A percentile compares a stretch with the other conserved stretches of the same genome.
These are phyloP conservation scores for Mucor racemosus DNA, from an alignment of 371 early-diverging fungal genomes.

Conservation along the genomic window DNA sequence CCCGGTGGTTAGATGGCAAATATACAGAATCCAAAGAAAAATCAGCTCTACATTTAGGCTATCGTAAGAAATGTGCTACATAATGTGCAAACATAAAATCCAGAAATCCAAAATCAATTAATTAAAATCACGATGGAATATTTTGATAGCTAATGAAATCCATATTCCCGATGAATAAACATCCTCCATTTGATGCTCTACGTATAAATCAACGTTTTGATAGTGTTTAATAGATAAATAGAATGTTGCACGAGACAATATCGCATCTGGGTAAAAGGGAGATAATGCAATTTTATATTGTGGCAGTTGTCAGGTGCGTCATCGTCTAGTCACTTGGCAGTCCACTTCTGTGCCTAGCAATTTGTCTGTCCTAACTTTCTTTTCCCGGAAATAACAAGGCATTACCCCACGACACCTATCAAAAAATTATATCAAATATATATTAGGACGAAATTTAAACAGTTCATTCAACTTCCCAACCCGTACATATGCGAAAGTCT, in stretches of 20 bases:
- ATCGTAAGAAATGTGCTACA: no score
- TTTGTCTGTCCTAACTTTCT: conserved; percentile 1
- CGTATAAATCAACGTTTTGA: no score
- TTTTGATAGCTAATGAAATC: no score
- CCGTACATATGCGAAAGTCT: conserved; percentile 48
- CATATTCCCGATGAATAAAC: no score
- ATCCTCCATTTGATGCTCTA: no score
- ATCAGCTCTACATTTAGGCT: no score
- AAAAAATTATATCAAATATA: not conserved
- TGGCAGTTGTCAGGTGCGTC: conserved; percentile 13
- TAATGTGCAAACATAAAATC: no score
- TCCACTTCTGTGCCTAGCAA: conserved; percentile 26
- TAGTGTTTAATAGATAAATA: no score
- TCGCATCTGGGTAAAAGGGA: not conserved
- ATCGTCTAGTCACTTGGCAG: conserved; percentile 21
- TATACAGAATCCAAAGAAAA: no score
- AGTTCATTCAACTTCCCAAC: conserved; percentile 10
- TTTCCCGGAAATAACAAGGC: conserved; percentile 19
- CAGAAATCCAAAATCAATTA: no score
- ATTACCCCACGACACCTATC: not conserved
- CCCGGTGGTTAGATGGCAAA: no score
- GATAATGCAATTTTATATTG: not conserved
- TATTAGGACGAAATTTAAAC: conserved; percentile 1
- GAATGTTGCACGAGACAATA: not conserved
- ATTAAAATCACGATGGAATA: no score